Evolutionary conservation across 306 rosid species (phyloP), one percentile per base, ranked within the genome.

Genomic region (Quercus berberidifolia): DNA sequence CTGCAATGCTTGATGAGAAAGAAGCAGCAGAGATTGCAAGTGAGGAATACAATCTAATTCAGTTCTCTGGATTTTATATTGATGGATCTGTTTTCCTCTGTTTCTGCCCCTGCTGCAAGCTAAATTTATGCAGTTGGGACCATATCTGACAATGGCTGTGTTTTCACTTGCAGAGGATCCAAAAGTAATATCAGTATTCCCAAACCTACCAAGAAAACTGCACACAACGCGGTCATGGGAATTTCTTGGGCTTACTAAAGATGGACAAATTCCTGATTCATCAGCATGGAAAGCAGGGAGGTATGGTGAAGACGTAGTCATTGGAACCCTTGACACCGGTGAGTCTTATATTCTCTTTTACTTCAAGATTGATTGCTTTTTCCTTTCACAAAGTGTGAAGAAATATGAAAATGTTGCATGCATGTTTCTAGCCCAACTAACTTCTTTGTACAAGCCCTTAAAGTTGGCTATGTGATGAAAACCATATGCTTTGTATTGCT

Each of bases 191-290:
- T 89, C 93, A 18, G 83, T 92, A 7, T 90, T 89, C 64, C 28
- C 46, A 70, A 90, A 89, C 89, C 74, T 76, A 76, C 86, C 85
- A 55, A 77, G 81, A 59, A 51, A 87, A 57, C 60, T 89, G 54
- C 93, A 87, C 15, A 92, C 95, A 26, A 90, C 97, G 0, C 79
- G 78, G 64, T 87, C 95, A 55, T 92, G 97, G 93, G 85, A 81
- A 21, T 92, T 90, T 85, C 81, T 92, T 13, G 85, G 89, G n/a
- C 5, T 87, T 6, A 86, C 85, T 23, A 56, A 28, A 18, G 59
- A 77, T 12, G 79, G 67, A 18, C 63, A 28, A 51, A 28, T 78
- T 64, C 81, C 68, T 33, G 15, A 19, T 1, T 21, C 67, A 1
- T 87, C 91, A 6, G 11, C 77, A 69, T 87, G 88, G 91, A 77